Evolutionary conservation across 108 stramenopile species (phyloP), one percentile per base, ranked within the genome.

Genomic region (Skeletonema marinoi): DNA sequence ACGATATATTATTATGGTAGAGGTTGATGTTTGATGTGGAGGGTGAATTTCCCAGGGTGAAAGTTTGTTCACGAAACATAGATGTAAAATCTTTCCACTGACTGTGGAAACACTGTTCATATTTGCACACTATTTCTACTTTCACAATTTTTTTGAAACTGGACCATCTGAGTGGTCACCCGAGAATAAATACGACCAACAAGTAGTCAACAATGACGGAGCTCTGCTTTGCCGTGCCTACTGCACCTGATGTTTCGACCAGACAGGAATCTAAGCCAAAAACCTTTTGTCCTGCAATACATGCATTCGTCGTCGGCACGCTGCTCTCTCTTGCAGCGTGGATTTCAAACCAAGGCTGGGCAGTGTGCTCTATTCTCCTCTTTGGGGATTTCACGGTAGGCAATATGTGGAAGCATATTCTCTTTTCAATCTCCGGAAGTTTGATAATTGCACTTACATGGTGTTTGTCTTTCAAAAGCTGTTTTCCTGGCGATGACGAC

Each of bases 321-420:
- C 3, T 64, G 1, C 60, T 80, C 13, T 42, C 79, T 25, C 35
- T 39, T 13, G 68, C 63, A 30, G 79, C 62, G 13, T 80, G 73
- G 79, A 41, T 70, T 3, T 42, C 63, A 12, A 80, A 70, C 12
- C 79, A 80, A 70, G 68, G 48, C 19, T 80, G 79, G 73, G 68
- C 56, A 6, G 44, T 80, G 29, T 42, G 67, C 16, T 68, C 79
- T 6, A 21, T 80, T 11, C 2, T 80, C 0, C 39, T 80, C 19
- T 74, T 80, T 54, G 79, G 79, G 0, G 33, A 71, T 17, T 80
- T 80, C 21, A 32, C 73, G 25, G n/a, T 36, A 14, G 42, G 42
- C 10, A 68, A 32, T 60, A 62, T 72, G 38, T 80, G 67, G 79
- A 73, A 69, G 62, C 79, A 80, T 36, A 12, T 80, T 8, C 30